phyloP scores from a whole-genome alignment of 1,284 basidiomycete species.

The Ceratobasidium sp. region DNA sequence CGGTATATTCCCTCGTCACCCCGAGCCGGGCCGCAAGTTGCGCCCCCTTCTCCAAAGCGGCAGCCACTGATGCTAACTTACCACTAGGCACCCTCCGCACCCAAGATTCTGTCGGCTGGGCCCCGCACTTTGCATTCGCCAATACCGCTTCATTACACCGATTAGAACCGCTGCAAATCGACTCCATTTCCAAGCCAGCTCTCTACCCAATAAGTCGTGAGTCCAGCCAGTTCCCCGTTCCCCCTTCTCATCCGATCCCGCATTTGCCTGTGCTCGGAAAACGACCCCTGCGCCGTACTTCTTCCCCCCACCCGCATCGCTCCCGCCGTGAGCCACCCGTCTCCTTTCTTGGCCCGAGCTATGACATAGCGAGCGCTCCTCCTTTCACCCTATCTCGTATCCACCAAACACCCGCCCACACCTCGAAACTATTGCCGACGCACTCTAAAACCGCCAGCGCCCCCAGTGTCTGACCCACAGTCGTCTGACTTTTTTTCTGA shows the following conservation, averaged over 20 bases:
- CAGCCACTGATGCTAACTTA: constrained; percentile 41
- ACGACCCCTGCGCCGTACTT: constrained; percentile 15
- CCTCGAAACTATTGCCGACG: constrained; percentile 39
- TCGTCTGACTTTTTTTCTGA: not conserved
- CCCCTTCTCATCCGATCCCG: constrained; percentile 32
- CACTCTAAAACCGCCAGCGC: constrained; percentile 37
- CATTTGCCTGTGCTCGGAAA: constrained; percentile 26
- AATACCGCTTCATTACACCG: constrained; percentile 38
- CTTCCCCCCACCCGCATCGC: constrained; percentile 27
- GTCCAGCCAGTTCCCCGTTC: constrained; percentile 35
- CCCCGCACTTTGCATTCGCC: constrained; percentile 32
- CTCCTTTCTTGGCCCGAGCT: constrained; percentile 37
- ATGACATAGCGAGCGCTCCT: constrained; percentile 32
- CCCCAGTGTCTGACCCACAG: not conserved
- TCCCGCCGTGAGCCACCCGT: constrained; percentile 15
- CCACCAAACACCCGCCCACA: constrained; percentile 26
- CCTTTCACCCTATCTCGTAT: constrained; percentile 38
- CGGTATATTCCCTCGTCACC: too few relatives aligned
- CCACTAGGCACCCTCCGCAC: constrained; percentile 22
- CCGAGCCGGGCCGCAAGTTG: constrained; percentile 27
- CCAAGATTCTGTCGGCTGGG: constrained; percentile 18
- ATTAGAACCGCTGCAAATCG: constrained; percentile 40
- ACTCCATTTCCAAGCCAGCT: constrained; percentile 36
- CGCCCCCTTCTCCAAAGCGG: constrained; percentile 34
- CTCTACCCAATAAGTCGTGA: constrained; percentile 28